Percentiles rank a stretch among this genome's conserved stretches.
These are phyloP conservation scores for Candida tropicalis DNA, from an alignment of 1,139 yeast genomes.

Conservation along the genomic window DNA sequence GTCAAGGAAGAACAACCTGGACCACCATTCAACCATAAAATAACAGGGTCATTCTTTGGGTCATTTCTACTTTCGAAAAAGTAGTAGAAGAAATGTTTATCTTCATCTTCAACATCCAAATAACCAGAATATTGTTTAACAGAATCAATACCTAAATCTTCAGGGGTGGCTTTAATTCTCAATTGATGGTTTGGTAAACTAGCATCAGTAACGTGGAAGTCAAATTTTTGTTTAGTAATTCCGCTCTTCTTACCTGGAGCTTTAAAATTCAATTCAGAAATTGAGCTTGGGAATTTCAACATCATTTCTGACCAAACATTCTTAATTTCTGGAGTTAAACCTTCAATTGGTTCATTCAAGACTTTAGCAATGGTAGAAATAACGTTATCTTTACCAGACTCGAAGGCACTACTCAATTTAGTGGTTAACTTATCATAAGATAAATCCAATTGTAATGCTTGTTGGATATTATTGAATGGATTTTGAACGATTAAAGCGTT, in stretches of 20 bases:
- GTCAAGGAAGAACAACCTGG: constrained; percentile 50
- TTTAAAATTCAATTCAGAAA: constrained; percentile 49
- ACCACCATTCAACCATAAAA: constrained; percentile 51
- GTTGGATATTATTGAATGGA: constrained; percentile 30
- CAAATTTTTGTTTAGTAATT: constrained; percentile 47
- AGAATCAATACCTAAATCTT: constrained; percentile 68
- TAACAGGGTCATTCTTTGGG: constrained; percentile 46
- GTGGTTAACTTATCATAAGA: constrained; percentile 20
- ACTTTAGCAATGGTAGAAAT: constrained; percentile 35
- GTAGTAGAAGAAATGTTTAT: constrained; percentile 66
- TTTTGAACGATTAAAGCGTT: constrained; percentile 37
- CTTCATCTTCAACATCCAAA: constrained; percentile 79
- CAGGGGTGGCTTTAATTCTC: constrained; percentile 63
- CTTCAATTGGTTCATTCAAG: constrained; percentile 50
- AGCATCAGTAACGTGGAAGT: constrained; percentile 50
- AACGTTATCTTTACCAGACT: constrained; percentile 22
- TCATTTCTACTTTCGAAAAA: constrained; percentile 49
- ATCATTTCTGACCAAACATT: constrained; percentile 64
- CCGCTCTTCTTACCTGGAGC: constrained; percentile 51
- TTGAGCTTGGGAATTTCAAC: constrained; percentile 54
- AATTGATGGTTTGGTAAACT: constrained; percentile 57
- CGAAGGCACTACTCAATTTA: constrained; percentile 17
- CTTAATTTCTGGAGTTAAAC: constrained; percentile 51
- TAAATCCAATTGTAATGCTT: constrained; percentile 27
- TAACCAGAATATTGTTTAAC: constrained; percentile 88